phyloP scores from a whole-genome alignment of 2,329 filamentous ascomycete species.

The Myriosclerotinia duriaeana region DNA sequence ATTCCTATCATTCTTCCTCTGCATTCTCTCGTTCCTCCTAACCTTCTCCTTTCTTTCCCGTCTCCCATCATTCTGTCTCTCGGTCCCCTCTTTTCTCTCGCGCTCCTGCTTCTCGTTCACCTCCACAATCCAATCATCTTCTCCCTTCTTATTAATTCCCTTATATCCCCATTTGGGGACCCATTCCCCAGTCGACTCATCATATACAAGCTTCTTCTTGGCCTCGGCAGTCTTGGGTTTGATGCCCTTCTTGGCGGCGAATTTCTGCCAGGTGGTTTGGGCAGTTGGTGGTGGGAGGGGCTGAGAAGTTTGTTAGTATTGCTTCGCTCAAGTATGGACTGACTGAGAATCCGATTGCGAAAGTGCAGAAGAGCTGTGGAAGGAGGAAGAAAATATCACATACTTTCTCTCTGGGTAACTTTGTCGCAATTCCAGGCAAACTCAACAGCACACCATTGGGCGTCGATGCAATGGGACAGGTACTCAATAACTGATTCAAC shows the following conservation, averaged over 20 bases:
- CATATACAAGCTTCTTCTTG: constrained; percentile 75
- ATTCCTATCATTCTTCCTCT: constrained; percentile 64
- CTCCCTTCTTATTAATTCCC: constrained; percentile 80
- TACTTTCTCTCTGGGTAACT: constrained; percentile 81
- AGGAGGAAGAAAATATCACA: constrained; percentile 13
- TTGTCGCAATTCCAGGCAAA: constrained; percentile 68
- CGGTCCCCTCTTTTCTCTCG: constrained; percentile 60
- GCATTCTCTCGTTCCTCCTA: constrained; percentile 67
- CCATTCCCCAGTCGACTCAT: constrained; percentile 84
- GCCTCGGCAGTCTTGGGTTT: constrained; percentile 80
- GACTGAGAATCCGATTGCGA: neutral
- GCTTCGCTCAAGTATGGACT: neutral
- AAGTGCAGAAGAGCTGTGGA: constrained; percentile 1
- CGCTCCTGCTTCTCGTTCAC: constrained; percentile 75
- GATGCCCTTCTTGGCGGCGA: constrained; percentile 96
- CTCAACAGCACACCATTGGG: constrained; percentile 70
- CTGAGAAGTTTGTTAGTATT: constrained; percentile 31
- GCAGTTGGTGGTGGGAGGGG: constrained; percentile 78
- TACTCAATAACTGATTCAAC: constrained; percentile 90
- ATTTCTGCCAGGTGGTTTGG: constrained; percentile 92
- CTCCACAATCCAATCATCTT: constrained; percentile 89
- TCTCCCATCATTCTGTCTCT: constrained; percentile 60
- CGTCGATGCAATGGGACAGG: constrained; percentile 74
- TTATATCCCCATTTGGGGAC: constrained; percentile 94
- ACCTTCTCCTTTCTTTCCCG: constrained; percentile 66